A percentile compares a stretch with the other conserved stretches of the same genome.
phyloP scores from a whole-genome alignment of 2,329 filamentous ascomycete species.

The Diaporthe sp. region DNA sequence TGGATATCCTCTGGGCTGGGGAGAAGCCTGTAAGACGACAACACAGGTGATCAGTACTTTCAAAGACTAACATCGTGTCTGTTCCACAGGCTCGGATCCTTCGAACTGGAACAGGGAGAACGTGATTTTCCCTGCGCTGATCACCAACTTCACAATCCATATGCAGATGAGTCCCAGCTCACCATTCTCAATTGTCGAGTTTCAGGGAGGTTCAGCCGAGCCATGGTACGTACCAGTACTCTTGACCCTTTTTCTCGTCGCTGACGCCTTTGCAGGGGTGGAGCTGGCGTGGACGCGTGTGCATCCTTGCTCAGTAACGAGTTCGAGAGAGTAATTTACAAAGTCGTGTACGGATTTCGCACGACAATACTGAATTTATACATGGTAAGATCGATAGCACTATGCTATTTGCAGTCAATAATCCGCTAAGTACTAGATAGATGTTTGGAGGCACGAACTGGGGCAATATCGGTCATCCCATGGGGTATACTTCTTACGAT shows the following conservation, averaged over 20 bases:
- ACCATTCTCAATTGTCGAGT: not conserved
- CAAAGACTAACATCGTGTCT: conserved; percentile 68
- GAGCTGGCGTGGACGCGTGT: not conserved
- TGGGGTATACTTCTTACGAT: conserved; percentile 72
- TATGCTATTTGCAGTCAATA: conserved; percentile 82
- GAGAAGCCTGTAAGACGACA: conserved; percentile 67
- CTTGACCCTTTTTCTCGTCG: not conserved
- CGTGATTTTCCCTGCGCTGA: not conserved
- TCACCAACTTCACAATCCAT: not conserved
- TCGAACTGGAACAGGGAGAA: conserved; percentile 11
- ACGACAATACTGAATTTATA: conserved; percentile 80
- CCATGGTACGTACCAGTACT: not conserved
- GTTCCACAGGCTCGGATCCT: conserved; percentile 72
- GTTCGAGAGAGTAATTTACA: conserved; percentile 80
- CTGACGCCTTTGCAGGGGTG: not conserved
- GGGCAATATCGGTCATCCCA: conserved; percentile 82
- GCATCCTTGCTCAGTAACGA: not conserved
- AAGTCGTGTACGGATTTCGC: conserved; percentile 77
- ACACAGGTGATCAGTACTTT: conserved; percentile 66
- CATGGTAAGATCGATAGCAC: conserved; percentile 70
- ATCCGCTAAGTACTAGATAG: conserved; percentile 73
- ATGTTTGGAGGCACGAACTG: conserved; percentile 85
- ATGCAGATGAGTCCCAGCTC: conserved; percentile 3
- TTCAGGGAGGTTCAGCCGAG: not conserved
- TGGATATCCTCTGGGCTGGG: conserved; percentile 71